A percentile compares a stretch with the other conserved stretches of the same genome.
These are phyloP conservation scores for Solanum hybrid DNA, from an alignment of 305 asterid species.

Conservation along the genomic window DNA sequence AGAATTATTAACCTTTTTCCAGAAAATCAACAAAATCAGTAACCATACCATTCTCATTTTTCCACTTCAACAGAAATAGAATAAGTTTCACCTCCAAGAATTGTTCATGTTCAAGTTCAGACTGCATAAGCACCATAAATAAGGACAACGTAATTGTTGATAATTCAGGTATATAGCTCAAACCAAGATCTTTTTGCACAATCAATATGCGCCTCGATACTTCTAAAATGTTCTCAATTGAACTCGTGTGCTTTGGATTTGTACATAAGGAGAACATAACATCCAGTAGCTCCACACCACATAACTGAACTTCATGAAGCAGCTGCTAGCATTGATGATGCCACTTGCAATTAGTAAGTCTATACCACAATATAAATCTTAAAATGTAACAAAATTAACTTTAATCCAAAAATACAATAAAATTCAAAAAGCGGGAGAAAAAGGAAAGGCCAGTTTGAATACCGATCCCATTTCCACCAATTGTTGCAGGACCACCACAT, in stretches of 20 bases:
- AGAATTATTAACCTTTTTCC: not conserved
- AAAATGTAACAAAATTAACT: not conserved
- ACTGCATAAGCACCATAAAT: constrained; percentile 50
- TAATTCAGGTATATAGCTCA: constrained; percentile 42
- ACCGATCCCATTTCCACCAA: constrained; percentile 65
- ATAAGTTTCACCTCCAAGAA: constrained; percentile 46
- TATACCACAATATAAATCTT: not conserved
- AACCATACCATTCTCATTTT: constrained; percentile 55
- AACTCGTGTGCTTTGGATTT: constrained; percentile 42
- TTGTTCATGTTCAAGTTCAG: constrained; percentile 90
- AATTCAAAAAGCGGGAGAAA: not conserved
- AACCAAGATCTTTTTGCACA: constrained; percentile 79
- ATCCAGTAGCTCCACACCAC: constrained; percentile 64
- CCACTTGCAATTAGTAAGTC: constrained; percentile 7
- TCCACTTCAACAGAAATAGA: constrained; percentile 73
- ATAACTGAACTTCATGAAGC: constrained; percentile 58
- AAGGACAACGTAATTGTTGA: constrained; percentile 49
- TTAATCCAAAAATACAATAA: not conserved
- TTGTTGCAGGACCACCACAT: constrained; percentile 62
- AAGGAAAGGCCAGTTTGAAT: constrained; percentile 15
- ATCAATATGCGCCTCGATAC: constrained; percentile 56
- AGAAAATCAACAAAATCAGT: not conserved
- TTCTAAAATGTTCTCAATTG: constrained; percentile 54
- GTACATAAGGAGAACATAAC: constrained; percentile 42
- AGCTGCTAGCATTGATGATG: constrained; percentile 38